Conservation (phyloP, 352 stramenopile species). For the Phytopythium helicoides region DNA sequence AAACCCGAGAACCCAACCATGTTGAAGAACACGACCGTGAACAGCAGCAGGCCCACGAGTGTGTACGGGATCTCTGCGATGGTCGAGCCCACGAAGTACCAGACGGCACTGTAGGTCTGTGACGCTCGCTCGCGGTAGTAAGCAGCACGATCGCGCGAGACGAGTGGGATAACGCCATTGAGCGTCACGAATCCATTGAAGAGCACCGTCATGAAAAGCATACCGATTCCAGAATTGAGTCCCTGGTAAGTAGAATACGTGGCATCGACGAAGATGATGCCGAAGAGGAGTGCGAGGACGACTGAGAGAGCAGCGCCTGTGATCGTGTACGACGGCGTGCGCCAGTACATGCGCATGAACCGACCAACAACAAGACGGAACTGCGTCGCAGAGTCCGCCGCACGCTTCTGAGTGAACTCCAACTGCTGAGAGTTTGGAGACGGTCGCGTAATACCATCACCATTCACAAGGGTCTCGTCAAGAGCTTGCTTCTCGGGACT, state of each 20-base stretch:
- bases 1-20: slow-evolving; percentile 25
- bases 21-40: slow-evolving; percentile 16
- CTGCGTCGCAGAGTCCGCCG: slow-evolving; percentile 12
- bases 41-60: slow-evolving; percentile 11
- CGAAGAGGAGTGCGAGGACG: slow-evolving; percentile 65
- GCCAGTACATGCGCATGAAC: slow-evolving; percentile 35
- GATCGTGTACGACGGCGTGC: slow-evolving; percentile 73
- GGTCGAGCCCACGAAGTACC: slow-evolving; percentile 57
- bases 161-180: slow-evolving; percentile 57
- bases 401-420: slow-evolving; percentile 14
- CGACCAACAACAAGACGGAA: slow-evolving; percentile 11
- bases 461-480: slow-evolving; percentile 15
- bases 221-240: slow-evolving; percentile 39
- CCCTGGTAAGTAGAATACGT: slow-evolving; percentile 29
- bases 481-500: slow-evolving; percentile 26
- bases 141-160: slow-evolving; percentile 54
- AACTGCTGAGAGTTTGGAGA: slow-evolving; percentile 3
- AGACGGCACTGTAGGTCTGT: slow-evolving; percentile 72
- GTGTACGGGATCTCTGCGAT: slow-evolving; percentile 45
- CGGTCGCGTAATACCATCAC: background rate
- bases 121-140: slow-evolving; percentile 60
- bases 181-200: slow-evolving; percentile 65
- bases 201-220: slow-evolving; percentile 56
- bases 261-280: slow-evolving; percentile 40
- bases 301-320: slow-evolving; percentile 47